Conservation (phyloP, 2,329 filamentous ascomycete species). For the Verticillium zaregamsianum region DNA sequence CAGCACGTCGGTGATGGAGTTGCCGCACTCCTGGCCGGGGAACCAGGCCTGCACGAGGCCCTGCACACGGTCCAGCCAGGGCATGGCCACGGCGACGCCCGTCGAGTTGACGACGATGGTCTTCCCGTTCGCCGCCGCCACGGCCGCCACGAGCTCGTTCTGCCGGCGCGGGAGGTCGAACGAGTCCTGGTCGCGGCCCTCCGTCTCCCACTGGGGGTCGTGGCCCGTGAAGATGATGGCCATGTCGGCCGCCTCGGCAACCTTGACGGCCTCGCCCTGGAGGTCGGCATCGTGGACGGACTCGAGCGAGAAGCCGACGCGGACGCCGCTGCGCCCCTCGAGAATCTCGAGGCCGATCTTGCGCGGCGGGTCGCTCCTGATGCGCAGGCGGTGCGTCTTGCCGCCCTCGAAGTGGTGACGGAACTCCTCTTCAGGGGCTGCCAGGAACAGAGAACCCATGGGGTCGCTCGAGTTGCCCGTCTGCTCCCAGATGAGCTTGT, state of each 20-base stretch:
- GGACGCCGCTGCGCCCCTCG: slow-evolving; percentile 24
- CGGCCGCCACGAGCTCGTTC: slow-evolving; percentile 52
- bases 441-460: slow-evolving; percentile 29
- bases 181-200: slow-evolving; percentile 67
- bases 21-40: slow-evolving; percentile 64
- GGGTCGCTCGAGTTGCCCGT: slow-evolving; percentile 23
- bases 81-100: slow-evolving; percentile 58
- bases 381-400: slow-evolving; percentile 23
- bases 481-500: slow-evolving; percentile 25
- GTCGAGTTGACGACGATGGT: slow-evolving; percentile 61
- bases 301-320: slow-evolving; percentile 25
- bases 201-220: slow-evolving; percentile 40
- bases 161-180: slow-evolving; percentile 58
- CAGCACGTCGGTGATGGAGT: slow-evolving; percentile 63
- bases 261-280: slow-evolving; percentile 46
- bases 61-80: slow-evolving; percentile 51
- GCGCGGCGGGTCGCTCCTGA: slow-evolving; percentile 24
- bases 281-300: slow-evolving; percentile 30
- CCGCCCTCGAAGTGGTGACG: slow-evolving; percentile 19
- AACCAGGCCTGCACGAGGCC: slow-evolving; percentile 65
- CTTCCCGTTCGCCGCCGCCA: slow-evolving; percentile 53
- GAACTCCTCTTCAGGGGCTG: slow-evolving; percentile 24
- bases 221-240: slow-evolving; percentile 58
- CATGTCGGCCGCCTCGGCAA: slow-evolving; percentile 56
- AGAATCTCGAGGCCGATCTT: slow-evolving; percentile 25